Base-by-base conservation (phyloP, 2,329 filamentous ascomycete species). In the Coniella vitis region DNA sequence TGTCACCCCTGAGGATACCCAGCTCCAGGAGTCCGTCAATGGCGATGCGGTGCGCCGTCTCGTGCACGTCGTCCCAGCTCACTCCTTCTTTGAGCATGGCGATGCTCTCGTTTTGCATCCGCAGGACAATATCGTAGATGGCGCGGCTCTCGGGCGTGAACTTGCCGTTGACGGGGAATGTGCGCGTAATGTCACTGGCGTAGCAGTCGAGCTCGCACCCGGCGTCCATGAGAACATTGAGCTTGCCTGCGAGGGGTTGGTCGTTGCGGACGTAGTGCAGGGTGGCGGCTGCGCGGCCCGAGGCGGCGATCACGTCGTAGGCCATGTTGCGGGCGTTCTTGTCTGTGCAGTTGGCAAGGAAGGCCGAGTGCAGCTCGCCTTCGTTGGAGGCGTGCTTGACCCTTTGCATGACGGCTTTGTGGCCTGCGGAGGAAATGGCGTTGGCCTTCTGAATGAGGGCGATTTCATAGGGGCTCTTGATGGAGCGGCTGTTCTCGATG, bases 191-290 rank as follows among this genome's bases (percentile, higher is more conserved):
- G 22, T 54, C 52, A 9, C 84, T 76, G 32, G 83, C 83, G 59
- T 90, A 90, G 65, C 82, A 85, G 47, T 78, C 65, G 75, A 79
- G 87, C 65, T 90, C 86, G 25, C 77, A 83, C 19, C 89, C 91
- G 3, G 89, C 90, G 61, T 97, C 91, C 17, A 96, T 70, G 49
- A 95, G 76, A 45, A 96, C 68, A 58, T 94, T 84, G 47, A 87
- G 79, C 68, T 91, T 90, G 38, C 80, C 81, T 1, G 69, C 68
- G 32, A 91, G 69, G 0, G 82, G 74, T 60, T 84, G 75, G 55
- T 90, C 74, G 64, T 95, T 95, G 61, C 84, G 79, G 20, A 89
- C 80, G 59, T 96, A 96, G 69, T 96, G 91, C 31, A 96, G 75
- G 1, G 88, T 93, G 4, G 90, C 87, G 0, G 86, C 90, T 14